phyloP scores from a whole-genome alignment of 371 early-diverging fungal species.

The Apophysomyces variabilis region DNA sequence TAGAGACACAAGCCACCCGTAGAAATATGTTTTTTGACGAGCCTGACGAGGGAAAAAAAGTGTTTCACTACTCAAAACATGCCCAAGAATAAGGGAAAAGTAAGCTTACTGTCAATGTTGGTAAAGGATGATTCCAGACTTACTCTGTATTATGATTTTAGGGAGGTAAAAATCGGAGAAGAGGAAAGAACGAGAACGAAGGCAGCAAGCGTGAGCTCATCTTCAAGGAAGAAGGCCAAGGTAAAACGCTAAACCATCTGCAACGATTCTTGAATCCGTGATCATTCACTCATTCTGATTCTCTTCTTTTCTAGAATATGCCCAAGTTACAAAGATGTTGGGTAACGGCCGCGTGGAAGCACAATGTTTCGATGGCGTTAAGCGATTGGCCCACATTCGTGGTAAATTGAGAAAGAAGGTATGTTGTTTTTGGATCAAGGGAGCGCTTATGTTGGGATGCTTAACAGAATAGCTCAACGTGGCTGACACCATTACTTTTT shows the following conservation, averaged over 20 bases:
- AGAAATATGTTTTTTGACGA: background rate
- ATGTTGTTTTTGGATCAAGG: background rate
- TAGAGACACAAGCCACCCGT: background rate
- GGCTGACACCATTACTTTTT: background rate
- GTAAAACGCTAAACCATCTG: slow-evolving; percentile 31
- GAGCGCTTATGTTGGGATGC: too few species aligned
- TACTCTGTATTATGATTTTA: slow-evolving; percentile 29
- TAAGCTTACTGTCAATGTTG: slow-evolving; percentile 23
- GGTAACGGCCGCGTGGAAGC: slow-evolving; percentile 98
- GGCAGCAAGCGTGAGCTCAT: slow-evolving; percentile 93
- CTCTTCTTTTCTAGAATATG: slow-evolving; percentile 77
- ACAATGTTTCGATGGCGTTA: slow-evolving; percentile 93
- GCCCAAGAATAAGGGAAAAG: slow-evolving; percentile 94
- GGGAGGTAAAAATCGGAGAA: slow-evolving; percentile 97
- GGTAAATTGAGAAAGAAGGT: slow-evolving; percentile 99
- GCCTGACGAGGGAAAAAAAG: background rate
- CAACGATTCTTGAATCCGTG: background rate
- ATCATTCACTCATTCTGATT: background rate
- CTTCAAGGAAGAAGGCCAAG: slow-evolving; percentile 95
- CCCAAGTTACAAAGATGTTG: slow-evolving; percentile 92
- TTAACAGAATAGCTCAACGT: background rate
- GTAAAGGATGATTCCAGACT: background rate
- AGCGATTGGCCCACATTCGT: slow-evolving; percentile 95
- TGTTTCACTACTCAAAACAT: slow-evolving; percentile 36
- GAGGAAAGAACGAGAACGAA: slow-evolving; percentile 98